These are phyloP conservation scores for Clitopilus passeckerianus DNA, from an alignment of 768 basidiomycete genomes.

Conservation along the genomic window DNA sequence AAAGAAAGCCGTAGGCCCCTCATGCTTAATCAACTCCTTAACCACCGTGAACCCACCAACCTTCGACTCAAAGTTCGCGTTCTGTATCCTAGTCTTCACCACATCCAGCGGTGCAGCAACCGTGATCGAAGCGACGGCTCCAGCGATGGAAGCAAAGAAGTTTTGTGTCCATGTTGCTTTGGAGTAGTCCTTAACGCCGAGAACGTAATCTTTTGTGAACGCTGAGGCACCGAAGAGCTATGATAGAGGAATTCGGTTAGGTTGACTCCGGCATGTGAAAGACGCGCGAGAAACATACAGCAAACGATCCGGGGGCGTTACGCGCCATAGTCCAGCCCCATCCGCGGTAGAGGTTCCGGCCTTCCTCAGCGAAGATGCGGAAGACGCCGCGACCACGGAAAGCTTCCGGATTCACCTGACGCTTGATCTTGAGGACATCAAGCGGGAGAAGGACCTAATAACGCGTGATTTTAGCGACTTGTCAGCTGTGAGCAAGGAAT, in stretches of 20 bases:
- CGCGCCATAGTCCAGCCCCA: conserved; percentile 99
- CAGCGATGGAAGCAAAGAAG: conserved; percentile 91
- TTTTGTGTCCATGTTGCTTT: conserved; percentile 97
- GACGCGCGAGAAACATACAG: conserved; percentile 46
- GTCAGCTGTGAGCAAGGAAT: not conserved
- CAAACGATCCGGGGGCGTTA: conserved; percentile 94
- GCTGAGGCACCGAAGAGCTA: conserved; percentile 98
- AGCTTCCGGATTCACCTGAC: conserved; percentile 97
- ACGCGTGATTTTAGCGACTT: not conserved
- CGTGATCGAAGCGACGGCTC: conserved; percentile 92
- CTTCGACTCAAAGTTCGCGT: conserved; percentile 92
- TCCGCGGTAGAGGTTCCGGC: conserved; percentile 87
- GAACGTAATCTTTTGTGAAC: conserved; percentile 87
- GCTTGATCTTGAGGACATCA: conserved; percentile 96
- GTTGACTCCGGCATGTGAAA: not conserved
- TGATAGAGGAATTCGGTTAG: not conserved
- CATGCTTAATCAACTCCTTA: conserved; percentile 80
- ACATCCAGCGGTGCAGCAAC: conserved; percentile 94
- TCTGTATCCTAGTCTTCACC: conserved; percentile 97
- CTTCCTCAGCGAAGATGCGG: conserved; percentile 89
- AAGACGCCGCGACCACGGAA: conserved; percentile 92
- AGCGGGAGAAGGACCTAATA: conserved; percentile 84
- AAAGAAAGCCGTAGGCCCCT: conserved; percentile 84
- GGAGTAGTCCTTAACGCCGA: conserved; percentile 85
- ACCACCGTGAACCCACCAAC: conserved; percentile 78